phyloP scores from a whole-genome alignment of 176 grass and related monocot species.

The Metroxylon sagu region DNA sequence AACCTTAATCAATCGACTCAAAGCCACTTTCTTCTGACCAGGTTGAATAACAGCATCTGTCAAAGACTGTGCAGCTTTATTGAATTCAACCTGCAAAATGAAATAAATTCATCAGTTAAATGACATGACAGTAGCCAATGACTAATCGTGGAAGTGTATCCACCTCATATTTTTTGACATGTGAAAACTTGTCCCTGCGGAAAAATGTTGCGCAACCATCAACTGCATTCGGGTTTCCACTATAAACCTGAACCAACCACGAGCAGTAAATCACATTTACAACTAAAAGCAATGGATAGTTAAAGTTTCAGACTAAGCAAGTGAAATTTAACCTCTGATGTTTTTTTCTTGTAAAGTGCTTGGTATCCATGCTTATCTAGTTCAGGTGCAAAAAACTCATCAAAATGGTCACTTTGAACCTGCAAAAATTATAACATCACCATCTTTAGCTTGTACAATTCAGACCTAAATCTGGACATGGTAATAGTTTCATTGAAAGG shows the following conservation, averaged over 20 bases:
- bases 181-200: slow-evolving; percentile 90
- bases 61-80: slow-evolving; percentile 98
- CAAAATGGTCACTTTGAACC: slow-evolving; percentile 90
- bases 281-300: too few relatives aligned
- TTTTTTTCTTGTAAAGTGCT: slow-evolving; percentile 95
- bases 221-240: slow-evolving; percentile 51
- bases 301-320: background rate
- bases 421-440: slow-evolving; percentile 20
- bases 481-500: too few relatives aligned
- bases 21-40: slow-evolving; percentile 78
- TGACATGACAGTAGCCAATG: too few relatives aligned
- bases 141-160: too few relatives aligned
- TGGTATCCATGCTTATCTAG: slow-evolving; percentile 99
- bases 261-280: background rate
- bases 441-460: background rate
- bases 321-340: slow-evolving; percentile 58
- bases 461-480: too few relatives aligned
- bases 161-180: slow-evolving; percentile 99
- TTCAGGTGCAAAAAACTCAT: slow-evolving; percentile 93
- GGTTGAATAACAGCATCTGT: slow-evolving; percentile 81
- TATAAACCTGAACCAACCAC: slow-evolving; percentile 52
- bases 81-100: slow-evolving; percentile 79
- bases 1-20: slow-evolving; percentile 77
- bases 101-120: too few relatives aligned
- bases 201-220: slow-evolving; percentile 99